A percentile compares a stretch with the other conserved stretches of the same genome.
Conservation (phyloP, 805 yeast genomes). For the Yarrowia porcina region DNA sequence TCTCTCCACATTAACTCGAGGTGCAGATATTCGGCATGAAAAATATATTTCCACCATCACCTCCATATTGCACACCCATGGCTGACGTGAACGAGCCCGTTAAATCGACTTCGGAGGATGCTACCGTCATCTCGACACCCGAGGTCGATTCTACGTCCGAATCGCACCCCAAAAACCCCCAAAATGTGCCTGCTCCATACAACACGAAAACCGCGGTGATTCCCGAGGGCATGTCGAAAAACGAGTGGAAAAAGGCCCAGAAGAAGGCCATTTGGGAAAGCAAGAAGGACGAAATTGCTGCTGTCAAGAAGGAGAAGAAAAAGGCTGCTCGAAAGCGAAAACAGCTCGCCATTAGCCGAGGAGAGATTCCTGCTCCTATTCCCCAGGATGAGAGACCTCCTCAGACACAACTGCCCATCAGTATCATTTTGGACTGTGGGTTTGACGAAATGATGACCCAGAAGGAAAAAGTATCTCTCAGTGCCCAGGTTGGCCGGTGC, state of each 20-base stretch:
- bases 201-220: slow-evolving; percentile 24
- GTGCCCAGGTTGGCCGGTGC: slow-evolving; percentile 75
- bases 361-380: slow-evolving; percentile 32
- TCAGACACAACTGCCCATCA: slow-evolving; percentile 44
- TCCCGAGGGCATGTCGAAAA: slow-evolving; percentile 86
- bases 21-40: slow-evolving; percentile 17
- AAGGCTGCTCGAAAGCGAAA: slow-evolving; percentile 22
- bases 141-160: neutral
- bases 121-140: neutral
- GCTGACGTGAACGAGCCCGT: neutral
- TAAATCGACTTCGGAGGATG: neutral
- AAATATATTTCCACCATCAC: slow-evolving; percentile 11
- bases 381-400: slow-evolving; percentile 25
- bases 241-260: slow-evolving; percentile 75
- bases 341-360: slow-evolving; percentile 32
- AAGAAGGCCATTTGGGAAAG: slow-evolving; percentile 59
- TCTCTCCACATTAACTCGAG: neutral
- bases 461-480: slow-evolving; percentile 63
- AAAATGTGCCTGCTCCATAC: slow-evolving; percentile 8
- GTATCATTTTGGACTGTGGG: slow-evolving; percentile 77
- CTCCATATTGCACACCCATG: neutral
- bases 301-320: slow-evolving; percentile 54
- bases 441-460: slow-evolving; percentile 88
- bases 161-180: neutral
- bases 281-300: slow-evolving; percentile 57